These are phyloP conservation scores for Petasospora fabianii DNA, from an alignment of 1,139 yeast species.

Conservation along the genomic window DNA sequence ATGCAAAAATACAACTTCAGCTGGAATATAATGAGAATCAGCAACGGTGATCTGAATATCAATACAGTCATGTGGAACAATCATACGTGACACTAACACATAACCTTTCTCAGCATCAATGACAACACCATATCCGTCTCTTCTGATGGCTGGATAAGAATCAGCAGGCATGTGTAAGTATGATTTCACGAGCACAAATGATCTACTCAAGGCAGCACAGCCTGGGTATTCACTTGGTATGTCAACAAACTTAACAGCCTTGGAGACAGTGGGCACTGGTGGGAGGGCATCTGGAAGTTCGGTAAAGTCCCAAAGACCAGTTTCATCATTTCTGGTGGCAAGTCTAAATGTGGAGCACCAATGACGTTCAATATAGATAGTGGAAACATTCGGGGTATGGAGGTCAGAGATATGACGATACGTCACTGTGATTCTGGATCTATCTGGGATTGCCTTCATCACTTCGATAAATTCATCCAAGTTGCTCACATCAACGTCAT, in stretches of 20 bases:
- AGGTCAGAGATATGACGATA: conserved; percentile 80
- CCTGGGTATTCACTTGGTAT: conserved; percentile 58
- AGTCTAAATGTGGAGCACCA: conserved; percentile 73
- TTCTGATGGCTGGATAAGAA: conserved; percentile 61
- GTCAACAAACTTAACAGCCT: conserved; percentile 67
- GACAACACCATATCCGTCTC: conserved; percentile 72
- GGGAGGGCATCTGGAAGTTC: conserved; percentile 66
- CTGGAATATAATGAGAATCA: conserved; percentile 80
- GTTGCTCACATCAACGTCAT: conserved; percentile 69
- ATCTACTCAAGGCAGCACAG: conserved; percentile 51
- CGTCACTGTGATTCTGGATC: conserved; percentile 63
- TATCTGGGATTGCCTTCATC: conserved; percentile 74
- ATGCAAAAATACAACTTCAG: conserved; percentile 75
- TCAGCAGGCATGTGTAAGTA: conserved; percentile 69
- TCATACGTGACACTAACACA: conserved; percentile 72
- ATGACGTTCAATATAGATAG: conserved; percentile 76
- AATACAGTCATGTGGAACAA: conserved; percentile 81
- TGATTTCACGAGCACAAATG: conserved; percentile 67
- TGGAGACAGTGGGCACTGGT: conserved; percentile 47
- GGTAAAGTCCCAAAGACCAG: conserved; percentile 86
- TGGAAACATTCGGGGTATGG: conserved; percentile 62
- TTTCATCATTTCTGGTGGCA: conserved; percentile 72
- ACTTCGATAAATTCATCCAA: conserved; percentile 74
- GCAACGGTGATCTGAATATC: conserved; percentile 80
- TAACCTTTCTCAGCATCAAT: conserved; percentile 78